Conservation (phyloP, 1,139 yeast species). For the Saccharomyces hybrid region DNA sequence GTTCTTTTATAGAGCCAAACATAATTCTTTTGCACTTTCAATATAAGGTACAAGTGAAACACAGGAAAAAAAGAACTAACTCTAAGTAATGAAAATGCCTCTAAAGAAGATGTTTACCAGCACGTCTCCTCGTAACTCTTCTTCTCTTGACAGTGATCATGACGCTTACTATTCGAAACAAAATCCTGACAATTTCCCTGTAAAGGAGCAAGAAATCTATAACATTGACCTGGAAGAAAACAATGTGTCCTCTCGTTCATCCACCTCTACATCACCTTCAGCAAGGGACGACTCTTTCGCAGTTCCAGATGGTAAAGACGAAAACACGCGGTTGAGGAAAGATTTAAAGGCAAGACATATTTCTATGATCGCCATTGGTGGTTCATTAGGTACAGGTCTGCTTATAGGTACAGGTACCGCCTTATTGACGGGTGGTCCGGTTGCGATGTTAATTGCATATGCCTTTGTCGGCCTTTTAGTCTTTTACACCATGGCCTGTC, state of each 20-base stretch:
- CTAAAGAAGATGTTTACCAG: neutral
- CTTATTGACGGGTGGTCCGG: slow-evolving; percentile 61
- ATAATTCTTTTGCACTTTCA: neutral
- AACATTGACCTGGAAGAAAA: neutral
- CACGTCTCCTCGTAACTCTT: neutral
- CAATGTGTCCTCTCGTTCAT: neutral
- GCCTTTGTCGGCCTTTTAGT: slow-evolving; percentile 55
- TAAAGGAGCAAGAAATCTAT: neutral
- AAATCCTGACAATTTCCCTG: neutral
- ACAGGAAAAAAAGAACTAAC: neutral
- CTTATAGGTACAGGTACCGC: slow-evolving; percentile 65
- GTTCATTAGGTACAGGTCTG: slow-evolving; percentile 57
- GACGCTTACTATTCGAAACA: neutral
- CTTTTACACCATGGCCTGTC: slow-evolving; percentile 59
- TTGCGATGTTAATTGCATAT: slow-evolving; percentile 54
- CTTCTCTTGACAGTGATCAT: neutral
- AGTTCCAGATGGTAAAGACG: slow-evolving; percentile 27
- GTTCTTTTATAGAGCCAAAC: neutral
- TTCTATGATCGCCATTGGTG: slow-evolving; percentile 62
- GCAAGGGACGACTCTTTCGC: neutral
- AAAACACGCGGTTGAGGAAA: slow-evolving; percentile 52
- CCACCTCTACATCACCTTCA: neutral
- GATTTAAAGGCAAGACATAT: slow-evolving; percentile 63
- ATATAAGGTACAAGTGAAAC: neutral
- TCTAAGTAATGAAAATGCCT: neutral